Percentiles rank a stretch among this genome's conserved stretches.
Conservation (phyloP, 2,329 filamentous ascomycete genomes). For the Phyllosticta paracitricarpa region DNA sequence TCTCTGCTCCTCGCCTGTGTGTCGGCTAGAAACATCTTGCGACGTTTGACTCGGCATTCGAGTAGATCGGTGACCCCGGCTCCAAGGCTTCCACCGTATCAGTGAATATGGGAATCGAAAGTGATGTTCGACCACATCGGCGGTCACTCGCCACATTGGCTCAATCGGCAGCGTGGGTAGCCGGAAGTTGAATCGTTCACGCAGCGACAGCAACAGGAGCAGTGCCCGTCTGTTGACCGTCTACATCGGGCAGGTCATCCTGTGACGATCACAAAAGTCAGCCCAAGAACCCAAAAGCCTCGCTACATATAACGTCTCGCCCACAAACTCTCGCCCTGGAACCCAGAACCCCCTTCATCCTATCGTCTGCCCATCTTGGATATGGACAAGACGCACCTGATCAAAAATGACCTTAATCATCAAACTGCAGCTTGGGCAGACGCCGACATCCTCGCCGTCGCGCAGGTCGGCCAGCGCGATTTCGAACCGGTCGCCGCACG, state of each 20-base stretch:
- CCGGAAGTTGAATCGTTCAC: constrained; percentile 16
- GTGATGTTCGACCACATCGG: background rate
- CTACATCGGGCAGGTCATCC: constrained; percentile 44
- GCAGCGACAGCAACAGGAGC: constrained; percentile 30
- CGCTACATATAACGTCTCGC: too few relatives aligned
- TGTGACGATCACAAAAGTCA: constrained; percentile 15
- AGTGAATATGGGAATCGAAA: background rate
- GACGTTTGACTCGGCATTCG: too few relatives aligned
- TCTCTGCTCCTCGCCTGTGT: too few relatives aligned
- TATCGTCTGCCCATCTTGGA: background rate
- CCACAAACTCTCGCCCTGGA: background rate
- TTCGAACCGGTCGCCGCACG: constrained; percentile 94
- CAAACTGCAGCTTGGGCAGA: constrained; percentile 92
- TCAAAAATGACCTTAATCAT: constrained; percentile 97
- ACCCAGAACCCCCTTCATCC: background rate
- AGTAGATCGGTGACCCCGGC: too few relatives aligned
- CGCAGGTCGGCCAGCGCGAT: constrained; percentile 74
- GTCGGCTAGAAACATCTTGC: too few relatives aligned
- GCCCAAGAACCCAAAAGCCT: background rate
- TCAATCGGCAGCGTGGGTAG: background rate
- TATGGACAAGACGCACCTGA: constrained; percentile 46
- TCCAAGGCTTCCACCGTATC: too few relatives aligned
- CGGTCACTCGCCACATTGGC: background rate
- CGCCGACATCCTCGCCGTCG: constrained; percentile 88
- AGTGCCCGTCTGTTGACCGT: constrained; percentile 16